These are phyloP conservation scores for Mortierella sp. DNA, from an alignment of 371 early-diverging fungal species.

Conservation along the genomic window DNA sequence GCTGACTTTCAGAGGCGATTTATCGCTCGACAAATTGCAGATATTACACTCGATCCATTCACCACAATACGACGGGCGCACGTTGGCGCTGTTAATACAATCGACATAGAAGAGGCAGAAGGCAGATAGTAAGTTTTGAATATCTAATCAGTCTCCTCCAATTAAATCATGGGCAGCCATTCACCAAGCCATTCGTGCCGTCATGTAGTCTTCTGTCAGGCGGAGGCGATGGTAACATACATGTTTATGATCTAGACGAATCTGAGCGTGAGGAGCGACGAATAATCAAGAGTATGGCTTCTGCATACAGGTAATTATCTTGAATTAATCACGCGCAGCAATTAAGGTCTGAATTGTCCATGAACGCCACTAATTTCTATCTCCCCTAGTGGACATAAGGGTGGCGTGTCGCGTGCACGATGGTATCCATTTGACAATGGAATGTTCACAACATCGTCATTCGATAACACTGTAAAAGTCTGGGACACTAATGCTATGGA, in stretches of 20 bases:
- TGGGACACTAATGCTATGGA: slow-evolving; percentile 89
- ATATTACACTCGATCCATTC: slow-evolving; percentile 41
- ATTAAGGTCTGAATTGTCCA: background rate
- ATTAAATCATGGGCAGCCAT: background rate
- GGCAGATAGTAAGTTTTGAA: slow-evolving; percentile 66
- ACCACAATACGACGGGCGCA: slow-evolving; percentile 42
- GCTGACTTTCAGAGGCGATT: slow-evolving; percentile 16
- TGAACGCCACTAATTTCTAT: slow-evolving; percentile 25
- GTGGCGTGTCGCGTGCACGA: slow-evolving; percentile 75
- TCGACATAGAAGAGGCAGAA: slow-evolving; percentile 71
- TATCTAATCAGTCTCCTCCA: background rate
- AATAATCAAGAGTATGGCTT: slow-evolving; percentile 61
- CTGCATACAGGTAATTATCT: slow-evolving; percentile 60
- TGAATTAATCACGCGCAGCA: too few species aligned
- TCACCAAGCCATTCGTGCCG: background rate
- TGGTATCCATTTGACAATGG: slow-evolving; percentile 94
- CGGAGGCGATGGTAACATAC: slow-evolving; percentile 76
- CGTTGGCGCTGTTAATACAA: slow-evolving; percentile 65
- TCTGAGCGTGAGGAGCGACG: slow-evolving; percentile 51
- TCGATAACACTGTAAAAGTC: slow-evolving; percentile 82
- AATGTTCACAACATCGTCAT: slow-evolving; percentile 87
- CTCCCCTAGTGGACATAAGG: slow-evolving; percentile 64
- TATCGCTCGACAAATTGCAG: slow-evolving; percentile 22
- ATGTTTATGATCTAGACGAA: slow-evolving; percentile 78
- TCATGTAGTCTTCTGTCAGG: slow-evolving; percentile 71